These are phyloP conservation scores for Pterocarpus santalinus DNA, from an alignment of 306 rosid species.

Conservation along the genomic window DNA sequence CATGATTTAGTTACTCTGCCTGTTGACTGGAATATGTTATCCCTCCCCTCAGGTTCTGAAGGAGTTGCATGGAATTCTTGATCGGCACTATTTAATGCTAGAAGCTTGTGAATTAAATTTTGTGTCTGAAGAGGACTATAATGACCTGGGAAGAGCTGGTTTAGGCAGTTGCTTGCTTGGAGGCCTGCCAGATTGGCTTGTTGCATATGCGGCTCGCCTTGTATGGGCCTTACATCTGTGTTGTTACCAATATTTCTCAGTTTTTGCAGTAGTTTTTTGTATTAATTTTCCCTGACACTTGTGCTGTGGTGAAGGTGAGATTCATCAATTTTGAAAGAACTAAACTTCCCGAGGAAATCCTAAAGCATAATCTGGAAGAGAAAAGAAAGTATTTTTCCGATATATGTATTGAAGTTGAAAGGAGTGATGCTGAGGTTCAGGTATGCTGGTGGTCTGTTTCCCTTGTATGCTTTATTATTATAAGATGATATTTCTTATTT, in stretches of 20 bases:
- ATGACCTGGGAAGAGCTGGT: constrained; percentile 95
- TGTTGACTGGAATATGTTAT: constrained; percentile 45
- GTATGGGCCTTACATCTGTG: constrained; percentile 57
- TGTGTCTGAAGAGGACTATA: constrained; percentile 90
- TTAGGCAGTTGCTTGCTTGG: constrained; percentile 97
- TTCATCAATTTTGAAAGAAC: constrained; percentile 91
- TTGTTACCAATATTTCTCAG: constrained; percentile 25
- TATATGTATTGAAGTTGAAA: constrained; percentile 89
- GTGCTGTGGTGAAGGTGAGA: constrained; percentile 77
- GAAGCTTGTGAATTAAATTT: constrained; percentile 91
- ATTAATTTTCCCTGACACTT: constrained; percentile 42
- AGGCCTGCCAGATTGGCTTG: constrained; percentile 96
- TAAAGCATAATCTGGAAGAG: constrained; percentile 86
- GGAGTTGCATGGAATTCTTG: constrained; percentile 91
- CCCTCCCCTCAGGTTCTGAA: constrained; percentile 74
- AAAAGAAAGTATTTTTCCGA: constrained; percentile 91
- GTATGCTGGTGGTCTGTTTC: constrained; percentile 53
- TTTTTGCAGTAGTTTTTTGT: constrained; percentile 30
- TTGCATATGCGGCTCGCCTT: constrained; percentile 96
- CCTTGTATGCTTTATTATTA: constrained; percentile 3
- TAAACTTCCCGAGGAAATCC: constrained; percentile 93
- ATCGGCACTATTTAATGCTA: constrained; percentile 84
- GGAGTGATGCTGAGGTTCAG: constrained; percentile 98
- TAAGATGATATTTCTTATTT: constrained; percentile 22
- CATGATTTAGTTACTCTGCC: constrained; percentile 17